A percentile compares a stretch with the other conserved stretches of the same genome.
Conservation (phyloP, 2,329 filamentous ascomycete genomes). For the Monilinia fructicola region DNA sequence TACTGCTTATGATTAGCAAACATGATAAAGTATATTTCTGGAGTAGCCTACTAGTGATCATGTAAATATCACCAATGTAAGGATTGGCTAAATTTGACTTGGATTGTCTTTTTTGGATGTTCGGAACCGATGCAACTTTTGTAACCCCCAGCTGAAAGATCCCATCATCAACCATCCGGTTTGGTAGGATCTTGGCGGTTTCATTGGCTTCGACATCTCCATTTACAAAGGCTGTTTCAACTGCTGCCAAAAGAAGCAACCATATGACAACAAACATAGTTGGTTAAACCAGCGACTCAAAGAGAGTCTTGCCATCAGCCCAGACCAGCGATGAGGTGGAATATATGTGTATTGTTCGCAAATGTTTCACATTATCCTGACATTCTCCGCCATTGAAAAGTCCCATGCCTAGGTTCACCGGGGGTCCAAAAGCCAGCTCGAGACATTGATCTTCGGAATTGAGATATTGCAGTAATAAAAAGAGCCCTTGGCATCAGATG, state of each 20-base stretch:
- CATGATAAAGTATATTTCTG: neutral
- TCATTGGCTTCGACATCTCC: neutral
- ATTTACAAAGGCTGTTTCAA: neutral
- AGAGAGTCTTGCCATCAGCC: neutral
- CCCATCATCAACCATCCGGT: conserved; percentile 1
- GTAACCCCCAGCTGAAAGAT: conserved; percentile 15
- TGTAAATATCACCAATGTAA: conserved; percentile 20
- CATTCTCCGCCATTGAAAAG: conserved; percentile 2
- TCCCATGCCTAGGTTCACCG: neutral
- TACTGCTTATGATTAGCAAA: conserved; percentile 11
- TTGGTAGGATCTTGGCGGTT: conserved; percentile 1
- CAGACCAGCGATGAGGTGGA: neutral
- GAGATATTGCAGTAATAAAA: conserved; percentile 1
- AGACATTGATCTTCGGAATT: conserved; percentile 13
- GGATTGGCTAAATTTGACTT: conserved; percentile 14
- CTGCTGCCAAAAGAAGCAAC: neutral
- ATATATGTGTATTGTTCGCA: conserved; percentile 7
- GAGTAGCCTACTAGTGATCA: conserved; percentile 13
- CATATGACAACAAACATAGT: conserved; percentile 10
- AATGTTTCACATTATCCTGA: conserved; percentile 4
- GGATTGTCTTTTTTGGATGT: conserved; percentile 7
- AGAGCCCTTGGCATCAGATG: neutral
- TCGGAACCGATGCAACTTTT: conserved; percentile 7
- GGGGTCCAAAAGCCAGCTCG: neutral
- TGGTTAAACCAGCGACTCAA: neutral